Conservation (phyloP, 139 green algal species). For the Pycnococcus provasolii region DNA sequence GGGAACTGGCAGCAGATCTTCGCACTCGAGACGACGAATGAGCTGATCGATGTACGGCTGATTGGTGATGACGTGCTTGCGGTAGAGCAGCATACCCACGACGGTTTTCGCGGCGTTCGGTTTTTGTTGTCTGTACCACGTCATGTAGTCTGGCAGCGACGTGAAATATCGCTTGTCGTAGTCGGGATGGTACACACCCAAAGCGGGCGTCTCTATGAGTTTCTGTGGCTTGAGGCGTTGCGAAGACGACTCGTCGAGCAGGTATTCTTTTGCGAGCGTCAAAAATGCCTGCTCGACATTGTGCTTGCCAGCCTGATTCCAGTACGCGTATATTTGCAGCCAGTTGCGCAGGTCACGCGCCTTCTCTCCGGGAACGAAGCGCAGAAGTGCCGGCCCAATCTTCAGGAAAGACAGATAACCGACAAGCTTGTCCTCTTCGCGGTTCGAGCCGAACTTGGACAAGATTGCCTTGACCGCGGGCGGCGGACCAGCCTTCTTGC, state of each 20-base stretch:
- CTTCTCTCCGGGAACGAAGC: conserved; percentile 82
- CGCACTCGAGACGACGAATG: conserved; percentile 26
- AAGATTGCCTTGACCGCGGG: conserved; percentile 81
- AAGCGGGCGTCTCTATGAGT: conserved; percentile 66
- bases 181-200: conserved; percentile 83
- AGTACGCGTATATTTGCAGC: conserved; percentile 88
- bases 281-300: conserved; percentile 81
- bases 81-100: conserved; percentile 88
- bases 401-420: conserved; percentile 64
- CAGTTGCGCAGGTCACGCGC: conserved; percentile 79
- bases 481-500: conserved; percentile 70
- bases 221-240: background rate
- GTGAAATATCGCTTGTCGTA: conserved; percentile 11
- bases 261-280: conserved; percentile 66
- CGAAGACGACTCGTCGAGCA: conserved; percentile 24
- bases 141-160: conserved; percentile 23
- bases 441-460: conserved; percentile 50
- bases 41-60: conserved; percentile 67
- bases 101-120: conserved; percentile 37
- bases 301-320: conserved; percentile 73
- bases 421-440: conserved; percentile 93
- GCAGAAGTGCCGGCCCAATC: conserved; percentile 89
- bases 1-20: conserved; percentile 33
- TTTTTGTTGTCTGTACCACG: conserved; percentile 17
- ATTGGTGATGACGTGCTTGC: conserved; percentile 95